Evolutionary conservation across 306 rosid species (phyloP).

Genomic region (Casuarina equisetifolia): DNA sequence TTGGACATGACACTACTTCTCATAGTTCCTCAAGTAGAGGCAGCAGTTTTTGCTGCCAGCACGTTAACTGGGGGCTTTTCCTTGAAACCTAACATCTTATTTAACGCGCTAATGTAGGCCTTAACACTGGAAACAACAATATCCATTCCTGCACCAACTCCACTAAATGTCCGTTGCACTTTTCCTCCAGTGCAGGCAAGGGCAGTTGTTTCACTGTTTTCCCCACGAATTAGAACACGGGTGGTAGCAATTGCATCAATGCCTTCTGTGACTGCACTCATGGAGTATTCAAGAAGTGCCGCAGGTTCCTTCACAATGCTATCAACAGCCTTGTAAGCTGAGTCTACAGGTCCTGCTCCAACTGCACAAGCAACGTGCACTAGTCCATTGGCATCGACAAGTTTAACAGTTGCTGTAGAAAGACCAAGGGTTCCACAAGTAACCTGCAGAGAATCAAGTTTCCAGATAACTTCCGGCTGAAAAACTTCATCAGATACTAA

Average conservation of each 20-base stretch:
- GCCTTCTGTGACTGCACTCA: slow-evolving; percentile 91
- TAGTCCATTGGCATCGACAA: slow-evolving; percentile 51
- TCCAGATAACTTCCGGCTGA: slow-evolving; percentile 88
- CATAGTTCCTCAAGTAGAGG: slow-evolving; percentile 30
- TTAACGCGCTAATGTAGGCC: slow-evolving; percentile 83
- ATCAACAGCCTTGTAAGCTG: slow-evolving; percentile 94
- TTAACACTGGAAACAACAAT: slow-evolving; percentile 92
- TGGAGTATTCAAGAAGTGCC: slow-evolving; percentile 83
- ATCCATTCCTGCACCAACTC: slow-evolving; percentile 90
- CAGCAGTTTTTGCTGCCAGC: slow-evolving; percentile 33
- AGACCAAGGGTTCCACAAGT: slow-evolving; percentile 92
- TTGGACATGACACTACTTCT: no score
- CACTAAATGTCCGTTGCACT: slow-evolving; percentile 77
- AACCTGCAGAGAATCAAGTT: slow-evolving; percentile 86
- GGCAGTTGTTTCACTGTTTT: slow-evolving; percentile 36
- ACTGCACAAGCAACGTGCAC: slow-evolving; percentile 72
- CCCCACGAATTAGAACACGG: slow-evolving; percentile 72
- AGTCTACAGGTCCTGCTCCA: slow-evolving; percentile 98
- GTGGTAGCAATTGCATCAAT: slow-evolving; percentile 97
- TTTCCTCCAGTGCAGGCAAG: slow-evolving; percentile 61
- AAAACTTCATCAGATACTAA: slow-evolving; percentile 90
- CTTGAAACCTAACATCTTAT: slow-evolving; percentile 81
- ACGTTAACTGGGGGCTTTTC: slow-evolving; percentile 23
- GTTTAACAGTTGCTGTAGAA: slow-evolving; percentile 90
- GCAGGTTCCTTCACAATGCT: slow-evolving; percentile 81